Percentiles rank a stretch among this genome's conserved stretches.
phyloP scores from a whole-genome alignment of 2,329 filamentous ascomycete genomes.

The Trichoderma koningii region DNA sequence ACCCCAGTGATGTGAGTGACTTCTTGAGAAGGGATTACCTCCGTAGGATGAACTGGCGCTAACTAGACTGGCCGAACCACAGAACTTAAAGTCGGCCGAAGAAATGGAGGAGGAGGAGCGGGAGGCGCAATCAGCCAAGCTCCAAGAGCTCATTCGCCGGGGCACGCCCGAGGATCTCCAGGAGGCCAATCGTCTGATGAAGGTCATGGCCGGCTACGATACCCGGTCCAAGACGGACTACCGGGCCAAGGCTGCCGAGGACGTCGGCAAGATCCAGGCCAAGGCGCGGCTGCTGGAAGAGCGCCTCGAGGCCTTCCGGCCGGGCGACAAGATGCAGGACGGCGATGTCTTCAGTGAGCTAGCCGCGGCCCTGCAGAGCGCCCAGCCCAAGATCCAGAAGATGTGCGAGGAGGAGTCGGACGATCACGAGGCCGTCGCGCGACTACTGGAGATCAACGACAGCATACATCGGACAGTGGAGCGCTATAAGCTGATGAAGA shows the following conservation, averaged over 20 bases:
- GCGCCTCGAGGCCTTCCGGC: constrained; percentile 79
- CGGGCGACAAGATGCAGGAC: constrained; percentile 74
- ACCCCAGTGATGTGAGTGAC: constrained; percentile 85
- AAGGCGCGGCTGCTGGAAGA: constrained; percentile 93
- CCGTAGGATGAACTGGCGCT: background rate
- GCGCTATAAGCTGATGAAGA: constrained; percentile 93
- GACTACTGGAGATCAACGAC: constrained; percentile 95
- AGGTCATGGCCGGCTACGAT: constrained; percentile 97
- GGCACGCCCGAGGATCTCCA: constrained; percentile 91
- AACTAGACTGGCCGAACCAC: constrained; percentile 18
- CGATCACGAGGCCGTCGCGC: constrained; percentile 91
- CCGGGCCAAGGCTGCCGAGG: constrained; percentile 93
- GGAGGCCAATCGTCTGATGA: constrained; percentile 97
- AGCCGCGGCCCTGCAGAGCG: constrained; percentile 83
- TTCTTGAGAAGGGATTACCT: constrained; percentile 20
- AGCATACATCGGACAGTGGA: constrained; percentile 97
- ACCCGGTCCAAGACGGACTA: constrained; percentile 96
- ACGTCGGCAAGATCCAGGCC: constrained; percentile 91
- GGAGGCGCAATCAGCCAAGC: constrained; percentile 94
- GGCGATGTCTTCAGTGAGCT: constrained; percentile 78
- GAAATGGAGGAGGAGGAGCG: constrained; percentile 98
- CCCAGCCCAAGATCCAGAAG: constrained; percentile 97
- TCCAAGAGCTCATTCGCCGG: constrained; percentile 92
- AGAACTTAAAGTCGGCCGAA: constrained; percentile 94
- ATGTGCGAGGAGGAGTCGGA: constrained; percentile 99